Percentiles rank a stretch among this genome's conserved stretches.
Conservation (phyloP, 257 asterid genomes). For the Ballota nigra region DNA sequence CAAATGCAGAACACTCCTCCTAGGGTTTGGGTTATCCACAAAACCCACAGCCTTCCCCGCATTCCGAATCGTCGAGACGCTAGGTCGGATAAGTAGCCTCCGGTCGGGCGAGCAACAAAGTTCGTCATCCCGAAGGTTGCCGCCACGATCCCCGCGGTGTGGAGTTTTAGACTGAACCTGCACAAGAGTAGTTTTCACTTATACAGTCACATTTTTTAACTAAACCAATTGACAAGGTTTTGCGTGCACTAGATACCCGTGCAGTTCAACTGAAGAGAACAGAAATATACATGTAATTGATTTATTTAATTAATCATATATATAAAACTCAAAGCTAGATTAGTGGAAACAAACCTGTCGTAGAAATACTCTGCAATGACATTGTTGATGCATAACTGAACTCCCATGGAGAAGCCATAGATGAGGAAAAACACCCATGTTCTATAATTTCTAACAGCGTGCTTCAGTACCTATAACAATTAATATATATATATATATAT, state of each 20-base stretch:
- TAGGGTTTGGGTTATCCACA: slow-evolving; percentile 37
- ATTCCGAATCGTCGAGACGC: slow-evolving; percentile 34
- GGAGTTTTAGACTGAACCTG: slow-evolving; percentile 27
- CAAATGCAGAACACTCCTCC: slow-evolving; percentile 40
- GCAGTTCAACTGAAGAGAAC: no score
- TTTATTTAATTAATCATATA: no score
- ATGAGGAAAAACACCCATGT: slow-evolving; percentile 40
- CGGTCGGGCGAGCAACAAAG: slow-evolving; percentile 35
- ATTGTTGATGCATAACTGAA: slow-evolving; percentile 45
- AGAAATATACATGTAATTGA: no score
- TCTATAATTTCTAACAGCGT: slow-evolving; percentile 46
- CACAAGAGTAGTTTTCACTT: no score
- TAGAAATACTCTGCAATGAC: slow-evolving; percentile 52
- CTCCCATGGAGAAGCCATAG: slow-evolving; percentile 53
- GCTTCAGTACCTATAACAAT: slow-evolving; percentile 29
- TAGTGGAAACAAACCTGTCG: slow-evolving; percentile 49
- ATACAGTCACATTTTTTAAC: no score
- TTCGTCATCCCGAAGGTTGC: slow-evolving; percentile 45
- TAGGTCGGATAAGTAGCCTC: slow-evolving; percentile 33
- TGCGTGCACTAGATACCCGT: no score
- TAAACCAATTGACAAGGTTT: no score
- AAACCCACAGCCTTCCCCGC: slow-evolving; percentile 39
- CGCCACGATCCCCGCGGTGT: slow-evolving; percentile 42
- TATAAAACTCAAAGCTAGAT: no score
- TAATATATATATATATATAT: neutral